These are phyloP conservation scores for Spathaspora arborariae DNA, from an alignment of 805 yeast genomes.

Conservation along the genomic window DNA sequence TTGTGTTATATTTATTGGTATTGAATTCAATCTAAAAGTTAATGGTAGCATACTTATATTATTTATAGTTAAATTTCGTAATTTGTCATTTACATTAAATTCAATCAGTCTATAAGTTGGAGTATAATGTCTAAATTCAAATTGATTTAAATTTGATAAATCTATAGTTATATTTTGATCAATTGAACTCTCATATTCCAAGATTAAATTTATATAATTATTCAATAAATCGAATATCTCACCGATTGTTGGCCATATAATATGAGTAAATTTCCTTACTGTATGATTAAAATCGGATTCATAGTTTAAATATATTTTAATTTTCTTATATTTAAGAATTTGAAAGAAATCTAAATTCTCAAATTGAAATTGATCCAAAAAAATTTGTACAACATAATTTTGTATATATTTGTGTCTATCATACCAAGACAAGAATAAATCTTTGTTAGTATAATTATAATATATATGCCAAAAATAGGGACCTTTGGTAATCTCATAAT, in stretches of 20 bases:
- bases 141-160: background rate
- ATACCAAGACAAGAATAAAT: conserved; percentile 4
- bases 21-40: background rate
- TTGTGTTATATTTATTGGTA: background rate
- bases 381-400: conserved; percentile 5
- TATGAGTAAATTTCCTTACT: conserved; percentile 5
- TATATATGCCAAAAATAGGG: conserved; percentile 6
- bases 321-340: conserved; percentile 2
- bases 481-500: conserved; percentile 4
- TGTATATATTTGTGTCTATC: conserved; percentile 3
- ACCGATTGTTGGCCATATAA: conserved; percentile 4
- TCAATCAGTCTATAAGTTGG: conserved; percentile 4
- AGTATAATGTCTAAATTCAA: conserved; percentile 6
- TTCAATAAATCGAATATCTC: background rate
- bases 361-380: conserved; percentile 5
- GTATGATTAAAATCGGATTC: conserved; percentile 5
- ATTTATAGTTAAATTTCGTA: background rate
- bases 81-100: background rate
- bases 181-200: conserved; percentile 5
- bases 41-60: conserved; percentile 6
- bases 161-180: conserved; percentile 2
- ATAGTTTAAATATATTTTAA: conserved; percentile 5
- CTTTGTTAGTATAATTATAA: conserved; percentile 1
- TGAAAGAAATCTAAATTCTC: conserved; percentile 4
- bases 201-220: conserved; percentile 1